These are phyloP conservation scores for Globisporangium paroecandrum DNA, from an alignment of 352 stramenopile species.

Conservation along the genomic window DNA sequence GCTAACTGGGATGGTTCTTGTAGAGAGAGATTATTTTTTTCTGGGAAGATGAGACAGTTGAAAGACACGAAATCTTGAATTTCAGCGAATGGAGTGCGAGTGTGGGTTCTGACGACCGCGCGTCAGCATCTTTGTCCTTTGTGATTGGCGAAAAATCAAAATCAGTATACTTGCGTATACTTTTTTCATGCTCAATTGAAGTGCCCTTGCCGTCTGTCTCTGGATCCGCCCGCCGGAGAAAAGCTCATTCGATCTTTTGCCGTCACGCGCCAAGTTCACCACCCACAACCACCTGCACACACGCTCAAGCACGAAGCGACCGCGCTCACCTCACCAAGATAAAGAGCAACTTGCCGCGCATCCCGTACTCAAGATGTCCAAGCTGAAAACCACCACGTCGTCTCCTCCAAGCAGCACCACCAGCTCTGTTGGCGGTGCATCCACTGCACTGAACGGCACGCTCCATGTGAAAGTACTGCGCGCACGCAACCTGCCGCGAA, in stretches of 20 bases:
- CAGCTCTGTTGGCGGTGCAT: not conserved
- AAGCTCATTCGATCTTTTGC: conserved; percentile 15
- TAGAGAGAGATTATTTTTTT: conserved; percentile 8
- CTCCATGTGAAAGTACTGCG: conserved; percentile 73
- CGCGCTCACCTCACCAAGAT: not conserved
- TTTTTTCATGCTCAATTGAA: conserved; percentile 9
- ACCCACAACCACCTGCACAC: not conserved
- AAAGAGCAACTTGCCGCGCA: not conserved
- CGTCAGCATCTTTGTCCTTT: not conserved
- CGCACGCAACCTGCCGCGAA: conserved; percentile 55
- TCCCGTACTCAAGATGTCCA: not conserved
- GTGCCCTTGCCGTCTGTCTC: conserved; percentile 11
- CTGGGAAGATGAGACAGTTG: conserved; percentile 1
- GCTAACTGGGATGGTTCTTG: not conserved
- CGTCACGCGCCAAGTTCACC: conserved; percentile 8
- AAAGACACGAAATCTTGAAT: not conserved
- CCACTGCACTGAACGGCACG: conserved; percentile 41
- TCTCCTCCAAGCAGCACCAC: not conserved
- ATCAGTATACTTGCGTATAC: not conserved
- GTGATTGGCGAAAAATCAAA: not conserved
- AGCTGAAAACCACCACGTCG: conserved; percentile 9
- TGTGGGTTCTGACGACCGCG: conserved; percentile 1
- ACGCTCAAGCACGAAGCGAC: conserved; percentile 1
- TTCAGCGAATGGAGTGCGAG: conserved; percentile 15
- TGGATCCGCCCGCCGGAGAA: conserved; percentile 5